Base-by-base conservation (phyloP, 805 yeast species). In the Lipomyces japonicus region DNA sequence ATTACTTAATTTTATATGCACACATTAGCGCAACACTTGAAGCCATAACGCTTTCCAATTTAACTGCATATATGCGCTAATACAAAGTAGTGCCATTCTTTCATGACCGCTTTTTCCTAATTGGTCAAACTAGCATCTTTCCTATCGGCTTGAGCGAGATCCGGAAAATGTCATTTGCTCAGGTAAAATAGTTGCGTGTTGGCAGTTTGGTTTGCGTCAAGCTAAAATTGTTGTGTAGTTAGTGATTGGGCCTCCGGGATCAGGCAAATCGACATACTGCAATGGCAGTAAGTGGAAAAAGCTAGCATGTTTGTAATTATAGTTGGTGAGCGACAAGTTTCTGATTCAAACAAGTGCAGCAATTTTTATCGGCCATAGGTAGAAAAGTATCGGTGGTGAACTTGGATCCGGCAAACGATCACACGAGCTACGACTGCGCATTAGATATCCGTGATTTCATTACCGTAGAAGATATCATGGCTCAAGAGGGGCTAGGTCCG, bases 191-290 rank as follows among this genome's bases (percentile, higher is more conserved):
- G n/a, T n/a, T n/a, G n/a, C n/a, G n/a, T n/a, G 44, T 16, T 10
- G 22, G 21, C 9, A 24, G 24, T 18, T 26, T 16, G 10, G 21
- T 30, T 37, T 35, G 25, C 12, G n/a, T n/a, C 31, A 12, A 28
- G 31, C 31, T 7, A 37, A 22, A 23, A 22, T 5, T 21, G 12
- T 86, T 67, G 96, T 95, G 2, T 96, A 93, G 69, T 79, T 93
- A 7, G 90, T 91, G 7, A 88, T 93, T 34, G 99, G 99, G 0
- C 97, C 98, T 0, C 99, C 99, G 0, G 99, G 98, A 1, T 78
- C 95, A 0, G 99, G 99, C 1, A 93, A 93, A 64, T 86, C 96
- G 0, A 95, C 98, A 0, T 93, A 87, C 65, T 90, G 97, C 66
- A 74, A 81, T 65, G 99, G 98, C 38, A 72, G 61, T 57, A 39